Conservation (phyloP, 345 rosid species). For the Trapa incisa region DNA sequence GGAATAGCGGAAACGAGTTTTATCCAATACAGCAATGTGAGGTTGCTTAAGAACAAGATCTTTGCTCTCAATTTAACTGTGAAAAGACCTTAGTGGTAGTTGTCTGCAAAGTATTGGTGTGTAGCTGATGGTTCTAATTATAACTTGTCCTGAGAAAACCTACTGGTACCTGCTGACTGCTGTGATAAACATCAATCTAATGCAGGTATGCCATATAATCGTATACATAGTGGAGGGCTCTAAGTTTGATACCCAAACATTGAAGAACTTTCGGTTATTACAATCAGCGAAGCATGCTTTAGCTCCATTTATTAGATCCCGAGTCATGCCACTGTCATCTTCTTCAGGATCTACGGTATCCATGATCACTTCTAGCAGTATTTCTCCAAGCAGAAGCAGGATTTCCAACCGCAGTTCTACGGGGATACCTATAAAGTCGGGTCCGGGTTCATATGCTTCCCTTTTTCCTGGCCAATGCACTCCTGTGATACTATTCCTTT, state of each 20-base stretch:
- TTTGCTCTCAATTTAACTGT: background rate
- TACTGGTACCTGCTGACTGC: conserved; percentile 6
- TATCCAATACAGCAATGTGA: background rate
- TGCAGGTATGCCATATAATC: conserved; percentile 86
- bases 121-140: background rate
- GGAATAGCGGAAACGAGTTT: background rate
- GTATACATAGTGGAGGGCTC: conserved; percentile 58
- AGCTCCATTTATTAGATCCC: conserved; percentile 45
- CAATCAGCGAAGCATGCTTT: conserved; percentile 65
- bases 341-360: conserved; percentile 21
- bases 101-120: background rate
- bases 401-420: conserved; percentile 35
- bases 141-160: background rate
- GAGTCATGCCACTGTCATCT: conserved; percentile 27
- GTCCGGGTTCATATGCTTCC: conserved; percentile 52
- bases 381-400: conserved; percentile 45
- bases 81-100: background rate
- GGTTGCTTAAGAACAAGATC: background rate
- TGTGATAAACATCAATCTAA: conserved; percentile 12
- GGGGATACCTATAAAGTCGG: conserved; percentile 57
- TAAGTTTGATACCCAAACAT: conserved; percentile 40
- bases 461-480: conserved; percentile 75
- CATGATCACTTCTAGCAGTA: conserved; percentile 16
- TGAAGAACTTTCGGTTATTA: conserved; percentile 64
- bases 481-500: conserved; percentile 59